Percentiles rank a stretch among this genome's conserved stretches.
Evolutionary conservation across 495 filamentous ascomycete genomes (phyloP).

Genomic region (Stereocaulon alpinum): DNA sequence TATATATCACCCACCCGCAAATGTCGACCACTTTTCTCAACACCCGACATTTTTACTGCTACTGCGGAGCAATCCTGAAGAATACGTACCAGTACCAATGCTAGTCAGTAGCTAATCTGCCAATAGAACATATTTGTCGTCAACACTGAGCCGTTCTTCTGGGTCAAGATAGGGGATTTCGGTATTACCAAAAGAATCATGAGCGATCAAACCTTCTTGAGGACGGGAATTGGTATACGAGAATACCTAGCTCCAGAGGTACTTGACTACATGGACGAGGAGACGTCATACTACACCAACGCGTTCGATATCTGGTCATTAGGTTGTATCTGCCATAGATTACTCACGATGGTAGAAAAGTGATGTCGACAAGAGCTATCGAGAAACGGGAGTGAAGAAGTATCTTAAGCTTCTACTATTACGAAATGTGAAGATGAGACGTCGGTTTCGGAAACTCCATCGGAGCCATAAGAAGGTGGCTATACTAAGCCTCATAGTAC

Average conservation of each 20-base stretch:
- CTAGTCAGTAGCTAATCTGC: no score
- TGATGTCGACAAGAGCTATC: no score
- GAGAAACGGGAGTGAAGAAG: not conserved
- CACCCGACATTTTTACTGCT: no score
- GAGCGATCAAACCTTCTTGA: constrained; percentile 11
- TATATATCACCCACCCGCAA: no score
- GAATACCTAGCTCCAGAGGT: constrained; percentile 35
- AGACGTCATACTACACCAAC: constrained; percentile 19
- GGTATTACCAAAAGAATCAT: constrained; percentile 34
- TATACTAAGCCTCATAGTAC: not conserved
- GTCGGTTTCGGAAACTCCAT: not conserved
- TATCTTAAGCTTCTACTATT: not conserved
- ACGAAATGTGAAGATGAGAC: not conserved
- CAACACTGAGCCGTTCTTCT: constrained; percentile 22
- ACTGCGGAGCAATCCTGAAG: no score
- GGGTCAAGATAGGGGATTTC: constrained; percentile 44
- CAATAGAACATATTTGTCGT: constrained; percentile 30
- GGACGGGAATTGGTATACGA: constrained; percentile 27
- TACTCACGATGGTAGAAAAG: constrained; percentile 5
- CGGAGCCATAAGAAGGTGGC: not conserved
- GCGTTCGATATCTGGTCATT: constrained; percentile 27
- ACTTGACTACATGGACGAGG: constrained; percentile 18
- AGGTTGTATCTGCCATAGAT: constrained; percentile 19
- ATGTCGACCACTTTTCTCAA: no score
- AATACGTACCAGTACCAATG: no score